Base-by-base conservation (phyloP, 2,329 filamentous ascomycete species). In the Penicillium digitatum region DNA sequence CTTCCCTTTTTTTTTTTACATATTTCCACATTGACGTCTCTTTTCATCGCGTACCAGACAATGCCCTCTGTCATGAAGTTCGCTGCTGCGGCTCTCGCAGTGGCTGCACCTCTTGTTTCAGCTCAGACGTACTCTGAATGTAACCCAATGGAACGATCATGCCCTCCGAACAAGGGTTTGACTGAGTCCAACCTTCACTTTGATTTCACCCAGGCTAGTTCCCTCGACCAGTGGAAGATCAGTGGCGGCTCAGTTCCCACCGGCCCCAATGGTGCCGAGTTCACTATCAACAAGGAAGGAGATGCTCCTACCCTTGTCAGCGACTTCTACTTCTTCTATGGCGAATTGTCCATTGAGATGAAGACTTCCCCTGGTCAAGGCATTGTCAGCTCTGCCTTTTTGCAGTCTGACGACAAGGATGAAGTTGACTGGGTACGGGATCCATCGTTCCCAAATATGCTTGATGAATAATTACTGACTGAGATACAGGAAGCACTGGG, bases 311-410 rank as follows among this genome's bases (percentile, higher is more conserved):
- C 92, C 71, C 83, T 99, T 55, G 81, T 82, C 61, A 95, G 90
- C 59, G 83, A 92, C 66, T 96, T 95, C 81, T 96, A 96, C 80
- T 95, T 99, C 78, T 96, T 97, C 89, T 99, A 96, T 71, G 94
- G 94, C 65, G 88, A 87, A 60, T 87, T 96, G 69, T 88, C 94
- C 61, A 83, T 96, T 62, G 86, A 84, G 48, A 82, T 96, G 80
- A 91, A 94, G 76, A 85, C 90, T 34, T 90, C 94, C 16, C 87
- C 89, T 0, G 94, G 94, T 3, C 84, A 83, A 24, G 94, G 94
- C 62, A 95, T 99, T 65, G 92, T 99, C 63, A 96, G 90, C 74
- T 93, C 89, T 31, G 81, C 95, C 34, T 91, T 99, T 14, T 79
- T 99, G 59, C 86, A 95, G 75, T 96, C 92, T n/a, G 92, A 97